Evolutionary conservation across 164 flowering plant species (phyloP).

Genomic region (Kalanchoe fedtschenkoi): DNA sequence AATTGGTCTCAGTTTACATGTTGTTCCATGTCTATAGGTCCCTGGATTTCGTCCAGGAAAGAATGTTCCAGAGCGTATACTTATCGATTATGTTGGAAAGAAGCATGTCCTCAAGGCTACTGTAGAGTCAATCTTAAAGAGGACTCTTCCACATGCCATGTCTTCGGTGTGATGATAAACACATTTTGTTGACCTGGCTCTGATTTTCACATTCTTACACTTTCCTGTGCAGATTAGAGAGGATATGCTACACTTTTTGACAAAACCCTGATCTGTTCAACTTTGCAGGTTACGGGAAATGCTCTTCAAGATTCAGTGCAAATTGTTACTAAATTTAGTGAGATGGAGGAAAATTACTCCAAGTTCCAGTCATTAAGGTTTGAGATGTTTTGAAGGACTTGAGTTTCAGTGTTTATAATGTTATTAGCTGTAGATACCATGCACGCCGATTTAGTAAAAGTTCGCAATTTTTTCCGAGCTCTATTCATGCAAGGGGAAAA

Average conservation of each 20-base stretch:
- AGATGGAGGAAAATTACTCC: constrained; percentile 53
- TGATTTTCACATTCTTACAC: background rate
- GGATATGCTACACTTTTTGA: background rate
- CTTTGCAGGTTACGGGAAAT: constrained; percentile 53
- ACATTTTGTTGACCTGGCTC: background rate
- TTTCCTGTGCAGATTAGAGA: background rate
- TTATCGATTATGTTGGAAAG: constrained; percentile 55
- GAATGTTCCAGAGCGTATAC: constrained; percentile 69
- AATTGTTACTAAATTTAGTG: constrained; percentile 64
- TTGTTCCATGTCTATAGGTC: constrained; percentile 28
- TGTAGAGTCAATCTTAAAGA: constrained; percentile 67
- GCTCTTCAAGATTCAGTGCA: constrained; percentile 76
- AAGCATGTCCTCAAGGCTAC: constrained; percentile 48
- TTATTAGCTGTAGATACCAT: background rate
- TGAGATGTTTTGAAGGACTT: background rate
- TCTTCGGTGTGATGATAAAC: constrained; percentile 44
- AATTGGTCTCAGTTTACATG: background rate
- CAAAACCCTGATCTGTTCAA: background rate
- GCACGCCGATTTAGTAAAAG: background rate
- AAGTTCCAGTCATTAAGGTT: constrained; percentile 57
- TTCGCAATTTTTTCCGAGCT: background rate
- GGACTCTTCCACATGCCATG: constrained; percentile 94
- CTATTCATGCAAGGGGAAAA: no score
- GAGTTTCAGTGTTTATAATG: background rate
- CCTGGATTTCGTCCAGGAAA: constrained; percentile 97